These are phyloP conservation scores for Monascus ruber DNA, from an alignment of 2,329 filamentous ascomycete species.

Conservation along the genomic window DNA sequence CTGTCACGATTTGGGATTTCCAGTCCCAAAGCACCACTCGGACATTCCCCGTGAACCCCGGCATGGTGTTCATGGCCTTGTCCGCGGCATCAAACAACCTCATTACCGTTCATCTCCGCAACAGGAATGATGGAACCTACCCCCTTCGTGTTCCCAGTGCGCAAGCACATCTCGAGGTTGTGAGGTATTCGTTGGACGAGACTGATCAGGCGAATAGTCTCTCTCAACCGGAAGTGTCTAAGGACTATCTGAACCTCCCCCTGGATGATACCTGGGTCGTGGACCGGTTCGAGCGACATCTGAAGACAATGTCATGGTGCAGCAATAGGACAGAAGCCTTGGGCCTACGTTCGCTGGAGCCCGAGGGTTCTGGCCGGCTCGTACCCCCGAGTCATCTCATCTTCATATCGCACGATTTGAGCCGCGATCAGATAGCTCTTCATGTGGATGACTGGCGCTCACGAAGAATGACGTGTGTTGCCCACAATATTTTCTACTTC, in stretches of 20 bases:
- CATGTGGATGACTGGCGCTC: not conserved
- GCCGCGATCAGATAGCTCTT: not conserved
- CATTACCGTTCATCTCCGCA: constrained; percentile 7
- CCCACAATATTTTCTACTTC: constrained; percentile 9
- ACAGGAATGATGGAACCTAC: not conserved
- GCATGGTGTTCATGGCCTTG: constrained; percentile 8
- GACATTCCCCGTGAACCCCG: constrained; percentile 2
- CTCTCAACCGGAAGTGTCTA: not conserved
- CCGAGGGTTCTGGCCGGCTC: not conserved
- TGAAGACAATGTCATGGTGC: not conserved
- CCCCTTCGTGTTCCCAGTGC: not conserved
- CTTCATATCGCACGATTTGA: not conserved
- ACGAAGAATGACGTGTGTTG: constrained; percentile 4
- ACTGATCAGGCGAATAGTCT: not conserved
- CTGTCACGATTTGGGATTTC: constrained; percentile 14
- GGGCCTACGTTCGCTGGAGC: not conserved
- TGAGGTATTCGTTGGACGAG: constrained; percentile 3
- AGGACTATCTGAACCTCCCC: not conserved
- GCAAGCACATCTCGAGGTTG: constrained; percentile 4
- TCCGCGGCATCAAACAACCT: constrained; percentile 7
- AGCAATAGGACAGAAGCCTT: not conserved
- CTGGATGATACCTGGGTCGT: not conserved
- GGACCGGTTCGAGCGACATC: not conserved
- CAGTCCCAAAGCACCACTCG: constrained; percentile 6
- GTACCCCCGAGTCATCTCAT: not conserved